Evolutionary conservation across 352 stramenopile genomes (phyloP), one percentile per base, ranked within the genome.

Genomic region (Globisporangium paddicum): DNA sequence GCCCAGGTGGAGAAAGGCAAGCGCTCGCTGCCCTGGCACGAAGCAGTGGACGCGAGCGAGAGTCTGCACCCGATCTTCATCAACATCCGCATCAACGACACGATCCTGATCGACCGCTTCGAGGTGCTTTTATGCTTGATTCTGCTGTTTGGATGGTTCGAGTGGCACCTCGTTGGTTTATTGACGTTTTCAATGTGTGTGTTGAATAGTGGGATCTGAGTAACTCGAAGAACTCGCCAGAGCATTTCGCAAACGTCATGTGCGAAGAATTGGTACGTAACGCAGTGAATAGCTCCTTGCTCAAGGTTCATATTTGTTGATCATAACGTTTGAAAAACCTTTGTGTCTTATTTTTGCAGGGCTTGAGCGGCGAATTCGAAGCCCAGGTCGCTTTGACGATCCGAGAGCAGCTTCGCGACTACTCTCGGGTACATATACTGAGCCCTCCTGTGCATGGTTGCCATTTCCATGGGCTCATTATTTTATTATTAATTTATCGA

Each of bases 61-160:
- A 88, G 77, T 62, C 67, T 93, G 35, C 75, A 89, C 41, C 83
- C 80, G 23, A 90, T 93, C 40, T 89, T 77, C 58, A 86, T 93
- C 66, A 93, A 93, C 61, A 66, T 93, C 45, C 80, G 83, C 34
- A 67, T 93, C 41, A 86, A 88, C 62, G 83, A 93, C 63, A 90
- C 83, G 37, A 77, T 93, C 52, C 77, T 90, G 37, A 86, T 89
- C 58, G 83, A 93, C 55, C 72, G 79, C 40, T 93, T 93, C 63
- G 83, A 93, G 66, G 71, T 79, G 32, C 18, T 67, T 47, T 10
- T 42, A 14, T 13, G 21, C 1, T 16, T 48, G 13, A 32, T 16
- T 9, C n/a, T 49, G 2, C 11, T 32, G 11, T 32, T 19, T 18
- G 14, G 45, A 40, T 44, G 28, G 28, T 32, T 32, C 6, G 6